phyloP scores from a whole-genome alignment of 1,139 yeast genomes.

The Taiozyma sp. region DNA sequence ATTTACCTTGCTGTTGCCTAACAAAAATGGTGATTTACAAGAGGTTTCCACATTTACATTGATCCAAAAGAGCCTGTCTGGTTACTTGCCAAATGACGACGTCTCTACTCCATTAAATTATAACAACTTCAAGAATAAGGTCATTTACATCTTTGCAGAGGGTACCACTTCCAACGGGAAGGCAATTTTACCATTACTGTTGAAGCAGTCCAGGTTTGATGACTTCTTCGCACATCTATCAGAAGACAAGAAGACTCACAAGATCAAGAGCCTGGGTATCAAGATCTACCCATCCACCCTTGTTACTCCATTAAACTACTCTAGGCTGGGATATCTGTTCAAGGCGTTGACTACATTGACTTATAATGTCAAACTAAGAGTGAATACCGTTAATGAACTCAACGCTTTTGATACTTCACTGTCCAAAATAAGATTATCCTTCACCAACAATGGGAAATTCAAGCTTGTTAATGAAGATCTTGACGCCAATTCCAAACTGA shows the following conservation, averaged over 20 bases:
- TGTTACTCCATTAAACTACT: constrained; percentile 26
- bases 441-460: constrained; percentile 35
- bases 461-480: constrained; percentile 32
- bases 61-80: constrained; percentile 30
- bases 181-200: constrained; percentile 43
- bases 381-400: constrained; percentile 21
- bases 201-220: constrained; percentile 21
- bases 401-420: constrained; percentile 17
- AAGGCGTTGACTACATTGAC: constrained; percentile 19
- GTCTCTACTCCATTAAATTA: neutral
- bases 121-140: constrained; percentile 26
- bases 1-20: constrained; percentile 41
- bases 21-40: constrained; percentile 32
- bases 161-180: constrained; percentile 69
- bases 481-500: constrained; percentile 25
- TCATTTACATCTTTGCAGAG: constrained; percentile 52
- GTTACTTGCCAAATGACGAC: constrained; percentile 1
- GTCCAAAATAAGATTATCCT: constrained; percentile 26
- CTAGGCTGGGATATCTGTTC: constrained; percentile 13
- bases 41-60: constrained; percentile 33
- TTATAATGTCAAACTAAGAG: constrained; percentile 25
- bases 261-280: constrained; percentile 39
- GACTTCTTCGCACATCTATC: constrained; percentile 17
- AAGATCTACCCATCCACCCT: constrained; percentile 34
- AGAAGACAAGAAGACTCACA: constrained; percentile 18